Evolutionary conservation across 164 flowering plant genomes (phyloP), one percentile per base, ranked within the genome.

Genomic region (Macadamia tetraphylla): DNA sequence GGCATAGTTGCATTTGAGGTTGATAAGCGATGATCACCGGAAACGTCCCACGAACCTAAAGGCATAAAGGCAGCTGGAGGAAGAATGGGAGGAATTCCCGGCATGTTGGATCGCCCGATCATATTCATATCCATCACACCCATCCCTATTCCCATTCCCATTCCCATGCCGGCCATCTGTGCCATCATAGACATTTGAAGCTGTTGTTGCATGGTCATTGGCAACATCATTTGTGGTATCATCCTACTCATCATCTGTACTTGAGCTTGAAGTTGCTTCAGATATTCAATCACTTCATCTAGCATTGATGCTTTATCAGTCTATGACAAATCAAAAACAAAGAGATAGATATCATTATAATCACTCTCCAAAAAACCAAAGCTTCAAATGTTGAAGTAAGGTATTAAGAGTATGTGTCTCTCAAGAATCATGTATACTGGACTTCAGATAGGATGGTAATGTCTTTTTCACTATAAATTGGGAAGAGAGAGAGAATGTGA

Each of bases 261-360:
- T 77, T 88, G 95, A 10, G 91, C 91, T 78, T 93, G 95, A 14
- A 93, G 75, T 71, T 88, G 92, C 76, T 89, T 93, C 66, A 93
- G 65, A 72, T 90, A 87, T 9, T 92, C 98, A 23, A 92, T 90
- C 73, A 87, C 97, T 74, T 92, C 98, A 60, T 90, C 95, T 14
- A 92, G 79, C 92, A 92, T 87, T 32, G 98, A 93, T 0, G 95
- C 95, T 71, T 90, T 93, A 57, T 92, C 97, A 0, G 92, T 89
- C 98, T 92, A 80, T 14, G 32, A 63, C 15, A 32, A 65, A 63
- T 17, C 3, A 32, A 51, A 18, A 61, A 29, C 6, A 51, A 8
- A 68, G 23, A 43, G 15, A 11, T 51, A 35, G 5, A 51, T 15
- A 62, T 23, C 53, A 49, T 49, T 14, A 49, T 2, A 49, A 49